Evolutionary conservation across 352 stramenopile species (phyloP).

Genomic region (Elongisporangium undulatum): DNA sequence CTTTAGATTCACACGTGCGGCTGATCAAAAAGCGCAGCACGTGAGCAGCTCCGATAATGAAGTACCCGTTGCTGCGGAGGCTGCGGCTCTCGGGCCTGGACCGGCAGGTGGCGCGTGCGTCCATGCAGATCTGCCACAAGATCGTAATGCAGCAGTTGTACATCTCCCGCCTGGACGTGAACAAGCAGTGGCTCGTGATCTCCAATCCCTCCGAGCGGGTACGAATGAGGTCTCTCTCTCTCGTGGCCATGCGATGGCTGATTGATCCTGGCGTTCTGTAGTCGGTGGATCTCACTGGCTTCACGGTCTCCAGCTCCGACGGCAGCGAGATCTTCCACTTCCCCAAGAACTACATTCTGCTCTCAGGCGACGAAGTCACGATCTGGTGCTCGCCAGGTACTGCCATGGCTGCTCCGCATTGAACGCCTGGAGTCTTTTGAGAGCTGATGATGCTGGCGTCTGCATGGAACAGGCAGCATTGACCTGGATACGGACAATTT

Average conservation of each 20-base stretch:
- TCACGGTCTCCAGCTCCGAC: conserved; percentile 42
- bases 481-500: conserved; percentile 75
- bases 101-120: conserved; percentile 57
- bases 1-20: not conserved
- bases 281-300: conserved; percentile 66
- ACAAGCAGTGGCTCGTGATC: conserved; percentile 81
- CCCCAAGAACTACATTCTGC: conserved; percentile 58
- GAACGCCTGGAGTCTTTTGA: not conserved
- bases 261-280: conserved; percentile 3
- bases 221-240: not conserved
- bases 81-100: conserved; percentile 60
- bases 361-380: conserved; percentile 75
- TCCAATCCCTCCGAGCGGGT: conserved; percentile 71
- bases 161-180: conserved; percentile 60
- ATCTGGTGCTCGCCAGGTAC: conserved; percentile 68
- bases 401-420: not conserved
- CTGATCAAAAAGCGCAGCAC: conserved; percentile 1
- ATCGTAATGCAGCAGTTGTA: conserved; percentile 87
- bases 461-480: conserved; percentile 19
- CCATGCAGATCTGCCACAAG: conserved; percentile 84
- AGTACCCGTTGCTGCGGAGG: conserved; percentile 55
- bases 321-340: conserved; percentile 56
- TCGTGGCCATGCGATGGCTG: not conserved
- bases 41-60: conserved; percentile 25
- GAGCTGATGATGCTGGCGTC: not conserved